phyloP scores from a whole-genome alignment of 345 rosid species.

The Eutrema heterophyllum region DNA sequence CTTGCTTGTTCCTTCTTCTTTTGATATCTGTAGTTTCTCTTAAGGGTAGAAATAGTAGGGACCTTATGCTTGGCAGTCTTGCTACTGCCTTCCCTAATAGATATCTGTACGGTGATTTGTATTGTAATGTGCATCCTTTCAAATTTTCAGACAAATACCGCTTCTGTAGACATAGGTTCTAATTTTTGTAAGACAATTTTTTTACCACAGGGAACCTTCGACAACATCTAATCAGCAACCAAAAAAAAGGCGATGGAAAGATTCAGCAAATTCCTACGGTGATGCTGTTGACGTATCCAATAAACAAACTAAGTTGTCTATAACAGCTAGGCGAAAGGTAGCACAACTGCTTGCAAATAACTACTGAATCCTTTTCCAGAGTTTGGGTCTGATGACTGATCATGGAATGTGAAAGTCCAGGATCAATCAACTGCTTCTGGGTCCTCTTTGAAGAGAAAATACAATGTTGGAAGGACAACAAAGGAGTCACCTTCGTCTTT shows the following conservation, averaged over 20 bases:
- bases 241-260: conserved; percentile 80
- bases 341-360: conserved; percentile 31
- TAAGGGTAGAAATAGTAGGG: background rate
- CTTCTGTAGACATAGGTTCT: background rate
- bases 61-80: background rate
- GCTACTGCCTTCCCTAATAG: background rate
- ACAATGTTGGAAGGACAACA: conserved; percentile 39
- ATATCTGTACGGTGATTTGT: background rate
- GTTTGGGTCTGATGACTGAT: conserved; percentile 32
- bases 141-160: background rate
- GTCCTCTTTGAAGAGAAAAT: conserved; percentile 51
- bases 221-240: conserved; percentile 52
- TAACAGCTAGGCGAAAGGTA: conserved; percentile 39
- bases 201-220: conserved; percentile 50
- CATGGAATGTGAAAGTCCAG: conserved; percentile 36
- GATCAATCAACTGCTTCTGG: conserved; percentile 42
- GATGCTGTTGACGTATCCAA: conserved; percentile 39
- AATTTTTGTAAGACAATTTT: background rate
- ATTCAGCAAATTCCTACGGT: conserved; percentile 39
- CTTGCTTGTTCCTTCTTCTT: background rate
- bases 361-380: conserved; percentile 31
- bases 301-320: conserved; percentile 51
- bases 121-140: background rate
- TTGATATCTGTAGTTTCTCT: conserved; percentile 1
- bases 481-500: conserved; percentile 40